Evolutionary conservation across 148 eudicot species (phyloP).

Genomic region (Camellia japonica): DNA sequence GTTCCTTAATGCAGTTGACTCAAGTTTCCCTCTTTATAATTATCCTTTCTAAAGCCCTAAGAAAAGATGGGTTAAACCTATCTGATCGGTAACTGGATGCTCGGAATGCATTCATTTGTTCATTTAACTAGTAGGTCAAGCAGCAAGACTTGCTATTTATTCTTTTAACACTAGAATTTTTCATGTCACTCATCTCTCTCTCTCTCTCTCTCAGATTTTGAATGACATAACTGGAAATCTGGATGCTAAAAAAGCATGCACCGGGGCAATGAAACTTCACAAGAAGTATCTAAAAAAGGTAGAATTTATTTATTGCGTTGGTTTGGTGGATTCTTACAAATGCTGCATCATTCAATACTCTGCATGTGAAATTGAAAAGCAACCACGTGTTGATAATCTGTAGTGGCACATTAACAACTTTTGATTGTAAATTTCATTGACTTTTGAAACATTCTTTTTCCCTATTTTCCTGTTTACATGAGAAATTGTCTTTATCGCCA

Average conservation of each 20-base stretch:
- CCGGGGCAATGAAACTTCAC: constrained; percentile 89
- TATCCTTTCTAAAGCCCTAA: neutral
- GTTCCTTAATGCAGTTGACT: neutral
- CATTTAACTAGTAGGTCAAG: neutral
- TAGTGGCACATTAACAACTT: neutral
- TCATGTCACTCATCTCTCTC: neutral
- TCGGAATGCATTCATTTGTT: neutral
- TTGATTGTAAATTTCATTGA: neutral
- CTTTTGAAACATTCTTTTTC: neutral
- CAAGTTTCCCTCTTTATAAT: neutral
- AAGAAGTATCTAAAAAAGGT: constrained; percentile 93
- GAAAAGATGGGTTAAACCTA: neutral
- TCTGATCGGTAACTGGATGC: neutral
- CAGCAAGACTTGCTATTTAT: neutral
- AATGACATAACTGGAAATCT: constrained; percentile 83
- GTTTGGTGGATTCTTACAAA: neutral
- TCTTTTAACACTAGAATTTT: neutral
- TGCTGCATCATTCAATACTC: neutral
- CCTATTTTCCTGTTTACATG: neutral
- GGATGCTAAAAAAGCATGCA: constrained; percentile 93
- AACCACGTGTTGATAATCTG: neutral
- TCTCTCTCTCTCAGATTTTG: constrained; percentile 58
- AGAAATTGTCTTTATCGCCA: neutral
- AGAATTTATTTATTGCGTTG: constrained; percentile 17
- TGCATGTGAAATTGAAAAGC: neutral